Evolutionary conservation across 805 yeast genomes (phyloP).

Genomic region (Wickerhamomyces chaumierensis): DNA sequence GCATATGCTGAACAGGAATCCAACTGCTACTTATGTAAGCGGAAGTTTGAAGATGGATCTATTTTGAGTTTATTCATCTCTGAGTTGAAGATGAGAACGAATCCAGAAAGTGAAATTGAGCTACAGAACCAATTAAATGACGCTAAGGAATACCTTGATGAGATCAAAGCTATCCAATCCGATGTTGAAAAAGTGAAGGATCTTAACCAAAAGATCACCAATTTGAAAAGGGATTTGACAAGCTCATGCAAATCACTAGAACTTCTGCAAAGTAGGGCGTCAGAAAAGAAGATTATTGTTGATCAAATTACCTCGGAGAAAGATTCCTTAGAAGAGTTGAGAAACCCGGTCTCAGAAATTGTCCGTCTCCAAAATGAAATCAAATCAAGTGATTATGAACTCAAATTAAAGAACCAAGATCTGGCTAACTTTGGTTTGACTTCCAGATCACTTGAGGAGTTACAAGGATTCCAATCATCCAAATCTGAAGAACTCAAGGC

Average conservation of each 20-base stretch:
- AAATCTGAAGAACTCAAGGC: conserved; percentile 28
- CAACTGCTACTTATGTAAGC: conserved; percentile 62
- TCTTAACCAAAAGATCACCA: conserved; percentile 6
- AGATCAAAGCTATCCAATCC: conserved; percentile 18
- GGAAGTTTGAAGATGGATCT: conserved; percentile 40
- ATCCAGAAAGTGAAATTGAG: conserved; percentile 21
- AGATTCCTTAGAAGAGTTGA: conserved; percentile 7
- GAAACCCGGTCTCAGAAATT: conserved; percentile 25
- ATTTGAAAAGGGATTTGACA: conserved; percentile 7
- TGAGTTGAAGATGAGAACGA: conserved; percentile 21
- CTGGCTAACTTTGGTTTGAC: conserved; percentile 27
- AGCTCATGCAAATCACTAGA: conserved; percentile 9
- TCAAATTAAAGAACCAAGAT: conserved; percentile 22
- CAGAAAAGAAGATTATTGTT: background rate
- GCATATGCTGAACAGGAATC: conserved; percentile 44
- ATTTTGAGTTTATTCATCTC: conserved; percentile 16
- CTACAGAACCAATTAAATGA: conserved; percentile 22
- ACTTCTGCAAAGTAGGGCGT: background rate
- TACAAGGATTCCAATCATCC: conserved; percentile 32
- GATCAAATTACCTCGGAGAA: background rate
- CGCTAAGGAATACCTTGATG: conserved; percentile 20
- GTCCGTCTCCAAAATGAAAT: conserved; percentile 23
- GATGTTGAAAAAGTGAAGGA: conserved; percentile 16
- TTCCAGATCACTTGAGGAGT: conserved; percentile 28
- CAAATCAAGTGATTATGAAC: conserved; percentile 16